These are phyloP conservation scores for Skeletonema tropicum DNA, from an alignment of 108 stramenopile species.

Conservation along the genomic window DNA sequence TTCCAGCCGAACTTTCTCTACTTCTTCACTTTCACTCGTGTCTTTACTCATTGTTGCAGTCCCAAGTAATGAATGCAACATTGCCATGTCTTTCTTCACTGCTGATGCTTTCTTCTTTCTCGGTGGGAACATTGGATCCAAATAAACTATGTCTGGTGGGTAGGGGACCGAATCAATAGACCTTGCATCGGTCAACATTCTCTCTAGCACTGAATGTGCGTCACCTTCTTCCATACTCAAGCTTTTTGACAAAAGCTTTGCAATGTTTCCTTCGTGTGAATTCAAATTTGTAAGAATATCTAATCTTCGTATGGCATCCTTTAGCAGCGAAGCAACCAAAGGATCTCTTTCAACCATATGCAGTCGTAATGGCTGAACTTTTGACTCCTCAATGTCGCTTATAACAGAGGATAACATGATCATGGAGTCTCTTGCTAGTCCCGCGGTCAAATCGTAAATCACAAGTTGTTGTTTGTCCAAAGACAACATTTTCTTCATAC, in stretches of 20 bases:
- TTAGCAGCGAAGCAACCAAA: constrained; percentile 65
- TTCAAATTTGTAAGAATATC: constrained; percentile 19
- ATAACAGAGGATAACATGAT: constrained; percentile 55
- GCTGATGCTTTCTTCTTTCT: constrained; percentile 65
- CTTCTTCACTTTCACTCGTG: background rate
- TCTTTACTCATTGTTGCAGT: constrained; percentile 22
- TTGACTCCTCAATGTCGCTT: background rate
- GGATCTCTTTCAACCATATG: constrained; percentile 85
- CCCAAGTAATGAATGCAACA: constrained; percentile 76
- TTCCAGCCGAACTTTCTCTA: constrained; percentile 2
- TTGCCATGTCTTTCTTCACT: constrained; percentile 86
- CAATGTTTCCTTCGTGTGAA: constrained; percentile 6
- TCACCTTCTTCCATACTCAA: constrained; percentile 67
- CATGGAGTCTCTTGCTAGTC: constrained; percentile 79
- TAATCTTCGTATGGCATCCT: constrained; percentile 74
- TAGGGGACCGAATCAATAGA: background rate
- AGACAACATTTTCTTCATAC: constrained; percentile 40
- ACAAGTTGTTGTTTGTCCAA: constrained; percentile 18
- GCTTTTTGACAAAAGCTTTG: constrained; percentile 26
- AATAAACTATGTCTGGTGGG: constrained; percentile 70
- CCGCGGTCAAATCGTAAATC: constrained; percentile 85
- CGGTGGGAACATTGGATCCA: constrained; percentile 91
- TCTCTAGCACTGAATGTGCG: constrained; percentile 42
- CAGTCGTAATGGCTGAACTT: constrained; percentile 14
- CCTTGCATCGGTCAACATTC: background rate